Evolutionary conservation across 2,329 filamentous ascomycete genomes (phyloP).

Genomic region (Graphilbum fragrans): DNA sequence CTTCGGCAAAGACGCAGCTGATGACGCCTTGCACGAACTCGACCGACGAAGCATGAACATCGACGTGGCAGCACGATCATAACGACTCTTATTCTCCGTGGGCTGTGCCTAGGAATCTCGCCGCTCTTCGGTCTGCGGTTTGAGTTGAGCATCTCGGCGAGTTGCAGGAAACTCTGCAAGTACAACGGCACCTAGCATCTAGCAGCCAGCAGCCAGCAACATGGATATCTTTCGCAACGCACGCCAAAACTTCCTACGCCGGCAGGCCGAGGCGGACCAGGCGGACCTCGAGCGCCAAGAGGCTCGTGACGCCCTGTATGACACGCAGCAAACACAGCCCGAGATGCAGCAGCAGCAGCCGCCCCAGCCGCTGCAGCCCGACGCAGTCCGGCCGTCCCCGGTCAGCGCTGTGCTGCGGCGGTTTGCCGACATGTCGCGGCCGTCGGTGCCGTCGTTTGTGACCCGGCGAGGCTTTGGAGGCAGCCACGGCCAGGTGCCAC

Average conservation of each 20-base stretch:
- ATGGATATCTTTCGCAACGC: constrained; percentile 12
- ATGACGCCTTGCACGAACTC: too few relatives aligned
- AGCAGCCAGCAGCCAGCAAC: not conserved
- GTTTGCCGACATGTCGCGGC: constrained; percentile 14
- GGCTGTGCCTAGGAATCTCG: too few relatives aligned
- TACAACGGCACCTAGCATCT: too few relatives aligned
- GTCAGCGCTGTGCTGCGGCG: constrained; percentile 13
- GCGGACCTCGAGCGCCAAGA: constrained; percentile 15
- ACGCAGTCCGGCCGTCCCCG: constrained; percentile 3
- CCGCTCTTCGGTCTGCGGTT: too few relatives aligned
- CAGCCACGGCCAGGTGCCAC: constrained; percentile 3
- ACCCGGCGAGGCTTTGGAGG: constrained; percentile 8
- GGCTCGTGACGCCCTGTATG: not conserved
- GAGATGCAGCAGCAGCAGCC: constrained; percentile 16
- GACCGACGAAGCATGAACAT: too few relatives aligned
- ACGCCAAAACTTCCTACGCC: constrained; percentile 9
- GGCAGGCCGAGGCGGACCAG: constrained; percentile 7
- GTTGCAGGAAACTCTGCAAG: too few relatives aligned
- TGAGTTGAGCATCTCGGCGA: too few relatives aligned
- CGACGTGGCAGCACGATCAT: too few relatives aligned
- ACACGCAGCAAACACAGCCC: not conserved
- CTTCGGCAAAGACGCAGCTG: too few relatives aligned
- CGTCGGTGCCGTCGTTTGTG: constrained; percentile 17
- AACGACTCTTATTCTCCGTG: too few relatives aligned
- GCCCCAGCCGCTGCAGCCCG: too few relatives aligned